Conservation (phyloP, 352 stramenopile species). For the Pythium graminicola region DNA sequence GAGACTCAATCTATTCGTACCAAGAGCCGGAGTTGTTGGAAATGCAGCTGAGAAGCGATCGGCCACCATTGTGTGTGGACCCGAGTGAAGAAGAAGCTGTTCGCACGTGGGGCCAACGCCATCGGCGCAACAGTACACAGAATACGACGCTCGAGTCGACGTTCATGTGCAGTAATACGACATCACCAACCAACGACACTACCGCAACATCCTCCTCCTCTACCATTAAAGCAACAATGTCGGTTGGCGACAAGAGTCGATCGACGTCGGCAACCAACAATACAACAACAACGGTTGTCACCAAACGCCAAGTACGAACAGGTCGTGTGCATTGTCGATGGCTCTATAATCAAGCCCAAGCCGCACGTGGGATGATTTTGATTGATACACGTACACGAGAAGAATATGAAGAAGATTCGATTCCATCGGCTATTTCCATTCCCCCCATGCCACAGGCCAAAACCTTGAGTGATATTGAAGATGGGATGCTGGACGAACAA, state of each 20-base stretch:
- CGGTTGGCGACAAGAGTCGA: constrained; percentile 16
- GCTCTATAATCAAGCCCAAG: constrained; percentile 83
- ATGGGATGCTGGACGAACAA: constrained; percentile 53
- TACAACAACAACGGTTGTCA: constrained; percentile 12
- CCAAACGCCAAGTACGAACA: constrained; percentile 54
- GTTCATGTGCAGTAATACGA: not conserved
- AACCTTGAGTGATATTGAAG: constrained; percentile 50
- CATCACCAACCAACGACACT: not conserved
- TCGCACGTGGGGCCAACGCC: constrained; percentile 1
- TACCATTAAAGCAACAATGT: constrained; percentile 9
- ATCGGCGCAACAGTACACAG: too few species aligned
- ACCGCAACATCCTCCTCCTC: too few species aligned
- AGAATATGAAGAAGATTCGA: constrained; percentile 65
- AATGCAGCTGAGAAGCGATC: constrained; percentile 14
- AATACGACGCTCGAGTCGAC: not conserved
- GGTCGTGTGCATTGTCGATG: constrained; percentile 71
- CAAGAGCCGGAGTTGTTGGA: constrained; percentile 8
- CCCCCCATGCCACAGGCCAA: constrained; percentile 39
- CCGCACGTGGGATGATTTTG: constrained; percentile 63
- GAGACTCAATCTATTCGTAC: not conserved
- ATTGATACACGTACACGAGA: constrained; percentile 54
- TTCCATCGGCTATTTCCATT: constrained; percentile 69
- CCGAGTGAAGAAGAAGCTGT: not conserved
- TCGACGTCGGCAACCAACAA: constrained; percentile 2
- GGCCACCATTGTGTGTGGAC: not conserved